Base-by-base conservation (phyloP, 257 asterid genomes). In the Avicennia marina region DNA sequence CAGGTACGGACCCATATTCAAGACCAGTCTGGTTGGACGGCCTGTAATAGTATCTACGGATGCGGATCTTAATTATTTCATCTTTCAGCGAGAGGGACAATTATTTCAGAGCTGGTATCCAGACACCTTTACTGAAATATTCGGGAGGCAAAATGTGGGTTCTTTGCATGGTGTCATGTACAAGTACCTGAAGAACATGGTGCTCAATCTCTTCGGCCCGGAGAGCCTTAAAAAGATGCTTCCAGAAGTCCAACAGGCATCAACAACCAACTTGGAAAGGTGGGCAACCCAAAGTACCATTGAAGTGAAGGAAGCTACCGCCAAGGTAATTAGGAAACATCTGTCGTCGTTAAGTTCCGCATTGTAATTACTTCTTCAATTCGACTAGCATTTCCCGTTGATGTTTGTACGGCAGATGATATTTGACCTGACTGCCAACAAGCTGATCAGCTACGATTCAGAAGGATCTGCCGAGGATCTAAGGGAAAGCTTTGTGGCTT, bases 341-440 rank as follows among this genome's bases (percentile, higher is more conserved):
- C 4, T 56, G 12, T 24, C 61, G 18, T 33, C 32, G 2, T 5
- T 29, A 7, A 5, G 7, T 43, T 18, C 16, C 9, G n/a, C n/a
- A n/a, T n/a, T n/a, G n/a, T n/a, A n/a, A n/a, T n/a, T 7, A 3
- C 6, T 17, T 2, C 18, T 29, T 7, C 3, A 17, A 7, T 16
- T 43, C 11, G 31, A 26, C 16, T 8, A n/a, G 29, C 7, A n/a
- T n/a, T n/a, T n/a, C 12, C 4, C 1, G 46, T 18, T 40, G 24
- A 31, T 79, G 50, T 72, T 66, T 47, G 9, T 38, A n/a, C 15
- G 72, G 72, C 84, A 87, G 96, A 79, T 90, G 98, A 85, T 90
- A 65, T 90, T 90, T 73, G 91, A 90, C 65, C 84, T 90, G 44
- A 77, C 96, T 7, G 95, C 96, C 6, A 87, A 81, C 62, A 90